A percentile compares a stretch with the other conserved stretches of the same genome.
Conservation (phyloP, 192 early-diverging fungal species). For the Rhizoclosmatium globosum region DNA sequence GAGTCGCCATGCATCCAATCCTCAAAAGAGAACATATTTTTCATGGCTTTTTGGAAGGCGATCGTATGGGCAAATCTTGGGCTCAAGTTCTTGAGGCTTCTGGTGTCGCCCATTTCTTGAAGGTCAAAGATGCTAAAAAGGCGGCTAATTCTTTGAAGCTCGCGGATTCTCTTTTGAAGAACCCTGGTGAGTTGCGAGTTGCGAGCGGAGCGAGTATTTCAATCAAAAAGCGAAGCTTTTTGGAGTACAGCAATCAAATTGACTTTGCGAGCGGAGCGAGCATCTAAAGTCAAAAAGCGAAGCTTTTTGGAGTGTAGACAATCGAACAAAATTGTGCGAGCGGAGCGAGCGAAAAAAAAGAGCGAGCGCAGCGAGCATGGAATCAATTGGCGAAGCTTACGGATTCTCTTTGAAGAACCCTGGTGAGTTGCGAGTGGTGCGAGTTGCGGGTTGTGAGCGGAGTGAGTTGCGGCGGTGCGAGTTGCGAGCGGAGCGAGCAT, state of each 20-base stretch:
- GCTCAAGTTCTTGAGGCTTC: constrained; percentile 44
- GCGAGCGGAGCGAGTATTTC: not conserved
- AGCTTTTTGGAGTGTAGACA: too few species aligned
- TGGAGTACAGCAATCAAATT: too few species aligned
- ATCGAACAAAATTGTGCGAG: too few species aligned
- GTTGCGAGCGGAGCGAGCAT: not conserved
- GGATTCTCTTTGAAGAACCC: constrained; percentile 51
- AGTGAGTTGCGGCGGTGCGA: not conserved
- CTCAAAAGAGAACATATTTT: constrained; percentile 88
- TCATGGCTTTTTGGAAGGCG: constrained; percentile 88
- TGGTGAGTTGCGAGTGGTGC: constrained; percentile 17
- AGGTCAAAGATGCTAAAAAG: constrained; percentile 44
- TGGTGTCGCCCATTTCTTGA: constrained; percentile 45
- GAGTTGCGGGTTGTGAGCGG: too few species aligned
- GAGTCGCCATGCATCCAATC: constrained; percentile 87
- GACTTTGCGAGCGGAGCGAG: too few species aligned
- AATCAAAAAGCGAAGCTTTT: not conserved
- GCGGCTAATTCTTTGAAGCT: constrained; percentile 33
- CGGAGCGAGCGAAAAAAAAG: too few species aligned
- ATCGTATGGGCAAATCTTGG: constrained; percentile 43
- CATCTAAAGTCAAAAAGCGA: too few species aligned
- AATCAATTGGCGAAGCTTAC: constrained; percentile 20
- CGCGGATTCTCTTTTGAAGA: constrained; percentile 46
- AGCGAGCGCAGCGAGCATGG: too few species aligned
- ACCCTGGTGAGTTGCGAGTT: constrained; percentile 42